These are phyloP conservation scores for Penicillium concentricum DNA, from an alignment of 2,329 filamentous ascomycete genomes.

Conservation along the genomic window DNA sequence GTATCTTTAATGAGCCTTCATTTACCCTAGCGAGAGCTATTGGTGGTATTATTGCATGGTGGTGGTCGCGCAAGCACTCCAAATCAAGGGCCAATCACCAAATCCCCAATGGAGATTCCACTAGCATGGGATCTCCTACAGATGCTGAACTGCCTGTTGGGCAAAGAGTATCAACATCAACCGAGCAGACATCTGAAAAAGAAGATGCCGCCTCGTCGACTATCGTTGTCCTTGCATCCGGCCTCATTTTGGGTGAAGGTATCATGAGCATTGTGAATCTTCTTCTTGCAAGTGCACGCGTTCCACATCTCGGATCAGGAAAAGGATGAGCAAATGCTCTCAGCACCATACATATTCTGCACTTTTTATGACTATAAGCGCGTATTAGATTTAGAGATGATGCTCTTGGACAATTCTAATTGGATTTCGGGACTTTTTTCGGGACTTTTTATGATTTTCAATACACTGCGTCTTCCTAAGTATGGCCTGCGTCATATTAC, in stretches of 20 bases:
- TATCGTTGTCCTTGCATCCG: conserved; percentile 84
- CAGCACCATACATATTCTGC: background rate
- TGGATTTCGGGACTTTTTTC: background rate
- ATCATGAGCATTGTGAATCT: conserved; percentile 90
- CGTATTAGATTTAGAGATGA: background rate
- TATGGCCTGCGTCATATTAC: background rate
- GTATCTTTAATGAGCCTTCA: conserved; percentile 97
- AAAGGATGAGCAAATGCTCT: too few species aligned
- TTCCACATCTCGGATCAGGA: conserved; percentile 66
- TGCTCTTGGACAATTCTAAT: background rate
- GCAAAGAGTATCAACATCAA: background rate
- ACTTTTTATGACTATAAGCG: background rate
- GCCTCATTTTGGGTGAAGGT: conserved; percentile 89
- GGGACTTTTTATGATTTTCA: background rate
- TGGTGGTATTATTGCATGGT: conserved; percentile 75
- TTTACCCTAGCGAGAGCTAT: conserved; percentile 88
- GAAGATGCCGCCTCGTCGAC: conserved; percentile 52
- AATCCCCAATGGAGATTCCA: background rate
- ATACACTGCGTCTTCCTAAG: background rate
- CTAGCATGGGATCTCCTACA: background rate
- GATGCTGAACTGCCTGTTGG: background rate
- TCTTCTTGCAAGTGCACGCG: conserved; percentile 70
- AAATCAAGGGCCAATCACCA: background rate
- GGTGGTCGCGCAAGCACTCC: conserved; percentile 61
- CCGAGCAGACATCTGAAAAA: conserved; percentile 46